Conservation (phyloP, 2,329 filamentous ascomycete genomes). For the Zopfia rhizophila region DNA sequence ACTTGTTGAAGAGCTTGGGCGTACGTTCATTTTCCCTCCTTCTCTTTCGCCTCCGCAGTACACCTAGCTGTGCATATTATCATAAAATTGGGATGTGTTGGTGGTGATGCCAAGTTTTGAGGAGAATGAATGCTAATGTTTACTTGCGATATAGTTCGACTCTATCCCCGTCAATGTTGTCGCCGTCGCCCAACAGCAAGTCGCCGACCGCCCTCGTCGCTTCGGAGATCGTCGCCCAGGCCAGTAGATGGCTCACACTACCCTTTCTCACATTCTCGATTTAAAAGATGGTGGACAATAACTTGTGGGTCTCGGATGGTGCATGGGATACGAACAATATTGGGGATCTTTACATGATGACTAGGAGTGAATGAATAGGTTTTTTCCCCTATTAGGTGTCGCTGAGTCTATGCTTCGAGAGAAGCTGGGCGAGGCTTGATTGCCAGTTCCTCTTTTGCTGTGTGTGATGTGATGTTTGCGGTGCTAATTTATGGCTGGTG, state of each 20-base stretch:
- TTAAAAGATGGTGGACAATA: slow-evolving; percentile 37
- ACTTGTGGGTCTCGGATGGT: slow-evolving; percentile 28
- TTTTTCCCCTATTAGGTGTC: slow-evolving; percentile 77
- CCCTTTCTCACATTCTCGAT: slow-evolving; percentile 35
- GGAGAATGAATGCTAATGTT: slow-evolving; percentile 13
- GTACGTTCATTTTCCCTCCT: slow-evolving; percentile 74
- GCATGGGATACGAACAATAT: slow-evolving; percentile 98
- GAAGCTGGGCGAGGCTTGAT: slow-evolving; percentile 82
- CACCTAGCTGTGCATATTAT: neutral
- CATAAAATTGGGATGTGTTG: too few relatives aligned
- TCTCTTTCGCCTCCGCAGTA: neutral
- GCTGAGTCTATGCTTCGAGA: slow-evolving; percentile 73
- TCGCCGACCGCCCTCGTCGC: slow-evolving; percentile 81
- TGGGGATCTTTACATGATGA: slow-evolving; percentile 88
- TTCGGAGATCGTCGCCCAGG: slow-evolving; percentile 71
- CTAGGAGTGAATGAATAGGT: slow-evolving; percentile 66
- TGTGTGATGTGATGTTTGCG: slow-evolving; percentile 20
- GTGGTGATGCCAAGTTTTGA: neutral
- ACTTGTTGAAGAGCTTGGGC: slow-evolving; percentile 98
- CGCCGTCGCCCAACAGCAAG: slow-evolving; percentile 87
- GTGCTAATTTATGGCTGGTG: too few relatives aligned
- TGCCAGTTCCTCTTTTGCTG: slow-evolving; percentile 67
- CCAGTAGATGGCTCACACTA: slow-evolving; percentile 62
- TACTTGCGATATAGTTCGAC: slow-evolving; percentile 96
- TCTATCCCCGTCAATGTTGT: slow-evolving; percentile 96